Evolutionary conservation across 768 basidiomycete species (phyloP).

Genomic region (Tephrocybe sp.): DNA sequence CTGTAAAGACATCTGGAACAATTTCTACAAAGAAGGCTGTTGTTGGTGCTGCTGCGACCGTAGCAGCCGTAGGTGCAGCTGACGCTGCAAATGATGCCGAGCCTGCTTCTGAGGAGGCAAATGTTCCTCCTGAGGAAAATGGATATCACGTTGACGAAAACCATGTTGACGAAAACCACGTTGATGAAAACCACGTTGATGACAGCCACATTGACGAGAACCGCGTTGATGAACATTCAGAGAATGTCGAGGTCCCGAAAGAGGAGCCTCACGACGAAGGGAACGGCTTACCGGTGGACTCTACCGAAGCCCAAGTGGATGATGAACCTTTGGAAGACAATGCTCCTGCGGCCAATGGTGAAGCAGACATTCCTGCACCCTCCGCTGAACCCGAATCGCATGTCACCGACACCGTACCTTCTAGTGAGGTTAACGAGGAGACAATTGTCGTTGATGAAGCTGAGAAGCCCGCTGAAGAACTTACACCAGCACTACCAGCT

Average conservation of each 20-base stretch:
- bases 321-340: background rate
- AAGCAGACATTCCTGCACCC: background rate
- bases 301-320: background rate
- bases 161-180: constrained; percentile 2
- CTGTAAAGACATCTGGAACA: background rate
- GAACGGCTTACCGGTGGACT: background rate
- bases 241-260: background rate
- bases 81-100: constrained; percentile 3
- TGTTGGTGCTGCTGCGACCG: constrained; percentile 12
- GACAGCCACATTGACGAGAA: constrained; percentile 1
- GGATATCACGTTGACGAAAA: background rate
- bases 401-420: background rate
- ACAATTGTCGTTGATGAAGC: constrained; percentile 13
- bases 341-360: background rate
- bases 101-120: constrained; percentile 5
- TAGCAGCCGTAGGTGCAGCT: background rate
- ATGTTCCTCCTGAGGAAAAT: constrained; percentile 10
- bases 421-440: background rate
- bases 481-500: constrained; percentile 12
- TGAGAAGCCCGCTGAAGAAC: constrained; percentile 12
- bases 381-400: constrained; percentile 1
- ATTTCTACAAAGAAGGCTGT: constrained; percentile 23
- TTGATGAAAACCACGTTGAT: constrained; percentile 1
- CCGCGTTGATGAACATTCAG: no score
- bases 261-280: background rate